phyloP scores from a whole-genome alignment of 371 early-diverging fungal species.

The Phascolomyces articulosus region DNA sequence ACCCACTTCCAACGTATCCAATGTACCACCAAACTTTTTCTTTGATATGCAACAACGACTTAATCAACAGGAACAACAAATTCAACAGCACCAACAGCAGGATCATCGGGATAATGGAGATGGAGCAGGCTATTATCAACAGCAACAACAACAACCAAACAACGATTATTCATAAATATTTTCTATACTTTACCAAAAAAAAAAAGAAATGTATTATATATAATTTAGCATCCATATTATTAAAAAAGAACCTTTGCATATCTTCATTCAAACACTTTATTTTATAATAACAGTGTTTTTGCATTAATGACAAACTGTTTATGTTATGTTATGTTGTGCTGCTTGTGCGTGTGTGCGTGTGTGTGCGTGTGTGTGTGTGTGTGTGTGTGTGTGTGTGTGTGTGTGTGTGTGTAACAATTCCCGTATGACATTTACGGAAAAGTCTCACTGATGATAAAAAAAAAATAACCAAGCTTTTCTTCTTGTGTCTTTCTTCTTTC shows the following conservation, averaged over 20 bases:
- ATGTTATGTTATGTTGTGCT: too few species aligned
- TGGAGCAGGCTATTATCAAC: neutral
- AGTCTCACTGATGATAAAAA: too few species aligned
- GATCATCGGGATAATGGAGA: neutral
- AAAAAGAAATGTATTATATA: neutral
- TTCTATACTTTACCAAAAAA: neutral
- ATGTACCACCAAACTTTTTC: constrained; percentile 1
- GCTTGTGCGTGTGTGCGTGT: neutral
- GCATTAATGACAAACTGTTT: too few species aligned
- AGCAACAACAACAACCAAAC: neutral
- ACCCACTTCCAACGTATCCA: too few species aligned
- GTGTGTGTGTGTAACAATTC: too few species aligned
- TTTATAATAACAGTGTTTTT: neutral
- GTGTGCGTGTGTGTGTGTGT: constrained; percentile 2
- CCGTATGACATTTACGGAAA: neutral
- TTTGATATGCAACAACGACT: constrained; percentile 4
- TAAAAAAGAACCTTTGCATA: neutral
- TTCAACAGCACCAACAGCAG: neutral
- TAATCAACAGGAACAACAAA: neutral
- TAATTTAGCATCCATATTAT: neutral
- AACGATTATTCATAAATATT: neutral
- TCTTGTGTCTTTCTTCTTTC: constrained; percentile 7
- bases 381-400: too few species aligned
- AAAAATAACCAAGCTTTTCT: constrained; percentile 1
- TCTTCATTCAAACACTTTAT: neutral